Evolutionary conservation across 306 rosid species (phyloP), one percentile per base, ranked within the genome.

Genomic region (Begonia fuchsioides): DNA sequence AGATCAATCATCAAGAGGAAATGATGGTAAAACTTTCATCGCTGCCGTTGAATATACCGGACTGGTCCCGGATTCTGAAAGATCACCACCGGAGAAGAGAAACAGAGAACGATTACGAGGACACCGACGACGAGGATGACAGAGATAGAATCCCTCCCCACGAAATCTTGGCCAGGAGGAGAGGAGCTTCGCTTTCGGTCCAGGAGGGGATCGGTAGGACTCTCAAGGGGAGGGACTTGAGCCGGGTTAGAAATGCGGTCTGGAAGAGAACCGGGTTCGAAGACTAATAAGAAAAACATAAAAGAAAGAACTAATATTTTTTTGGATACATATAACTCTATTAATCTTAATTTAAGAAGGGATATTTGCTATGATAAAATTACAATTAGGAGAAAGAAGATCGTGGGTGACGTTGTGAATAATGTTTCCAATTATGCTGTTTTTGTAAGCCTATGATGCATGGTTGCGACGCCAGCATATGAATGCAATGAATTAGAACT

Each of bases 141-240:
- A 52, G 48, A 2, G 35, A 45, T 2, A 71, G 64, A 59, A 35
- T 82, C 16, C 95, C 97, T 15, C 97, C 97, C 9, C 95, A 88
- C 12, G 86, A 78, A 71, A 83, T 78, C 60, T 61, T 88, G 3
- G 95, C 97, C 0, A 76, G 93, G 54, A 79, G 72, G 17, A 71
- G 97, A 63, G 90, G 80, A 13, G 86, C 83, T 48, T 84, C 95
- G 39, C 62, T 78, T 7, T 84, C 95, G 0, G 93, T 84, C 13
- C 95, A 88, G 35, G 97, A 88, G 76, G 95, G 97, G n/a, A 56
- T 74, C 38, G 97, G 97, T 47, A 72, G 97, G 66, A 88, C 97
- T 43, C 73, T 88, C 47, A 84, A 88, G 61, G 97, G 97, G 2
- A 74, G 95, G 14, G 97, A 88, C 58, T 59, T 83, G 68, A 63